These are phyloP conservation scores for Poronia punctata DNA, from an alignment of 495 filamentous ascomycete genomes.

Conservation along the genomic window DNA sequence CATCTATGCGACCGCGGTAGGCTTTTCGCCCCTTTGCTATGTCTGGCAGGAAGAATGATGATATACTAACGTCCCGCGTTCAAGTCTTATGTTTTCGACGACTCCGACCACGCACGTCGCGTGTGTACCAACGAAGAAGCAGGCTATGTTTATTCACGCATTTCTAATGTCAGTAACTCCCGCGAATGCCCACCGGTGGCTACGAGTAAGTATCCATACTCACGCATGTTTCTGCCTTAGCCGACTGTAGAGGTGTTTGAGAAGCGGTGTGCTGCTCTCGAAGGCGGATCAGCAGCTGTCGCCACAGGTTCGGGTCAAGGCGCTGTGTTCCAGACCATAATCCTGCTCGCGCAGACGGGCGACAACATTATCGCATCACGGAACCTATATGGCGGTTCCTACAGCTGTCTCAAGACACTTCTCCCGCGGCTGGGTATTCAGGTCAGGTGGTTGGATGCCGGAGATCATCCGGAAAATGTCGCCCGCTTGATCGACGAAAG, in stretches of 20 bases:
- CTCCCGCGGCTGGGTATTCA: slow-evolving; percentile 79
- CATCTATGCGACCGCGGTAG: slow-evolving; percentile 88
- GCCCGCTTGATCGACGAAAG: slow-evolving; percentile 83
- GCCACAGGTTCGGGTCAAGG: slow-evolving; percentile 87
- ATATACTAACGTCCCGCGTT: too few relatives aligned
- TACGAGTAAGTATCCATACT: background rate
- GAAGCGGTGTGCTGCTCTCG: slow-evolving; percentile 91
- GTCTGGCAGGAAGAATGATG: too few relatives aligned
- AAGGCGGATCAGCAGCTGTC: slow-evolving; percentile 87
- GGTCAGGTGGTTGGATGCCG: slow-evolving; percentile 85
- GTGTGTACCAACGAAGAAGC: too few relatives aligned
- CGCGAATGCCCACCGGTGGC: background rate
- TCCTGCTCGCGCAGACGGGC: slow-evolving; percentile 72
- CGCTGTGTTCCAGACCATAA: slow-evolving; percentile 89
- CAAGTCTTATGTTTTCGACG: too few relatives aligned
- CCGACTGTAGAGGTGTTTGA: slow-evolving; percentile 97
- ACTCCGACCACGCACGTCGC: too few relatives aligned
- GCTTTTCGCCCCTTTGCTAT: too few relatives aligned
- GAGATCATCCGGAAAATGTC: slow-evolving; percentile 76
- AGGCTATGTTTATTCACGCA: too few relatives aligned
- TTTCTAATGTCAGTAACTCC: slow-evolving; percentile 56
- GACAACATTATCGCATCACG: slow-evolving; percentile 94
- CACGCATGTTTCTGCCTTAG: slow-evolving; percentile 42
- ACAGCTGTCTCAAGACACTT: slow-evolving; percentile 96
- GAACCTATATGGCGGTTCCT: slow-evolving; percentile 94